Evolutionary conservation across 805 yeast genomes (phyloP), one percentile per base, ranked within the genome.

Genomic region (Ogataea paraovalis): DNA sequence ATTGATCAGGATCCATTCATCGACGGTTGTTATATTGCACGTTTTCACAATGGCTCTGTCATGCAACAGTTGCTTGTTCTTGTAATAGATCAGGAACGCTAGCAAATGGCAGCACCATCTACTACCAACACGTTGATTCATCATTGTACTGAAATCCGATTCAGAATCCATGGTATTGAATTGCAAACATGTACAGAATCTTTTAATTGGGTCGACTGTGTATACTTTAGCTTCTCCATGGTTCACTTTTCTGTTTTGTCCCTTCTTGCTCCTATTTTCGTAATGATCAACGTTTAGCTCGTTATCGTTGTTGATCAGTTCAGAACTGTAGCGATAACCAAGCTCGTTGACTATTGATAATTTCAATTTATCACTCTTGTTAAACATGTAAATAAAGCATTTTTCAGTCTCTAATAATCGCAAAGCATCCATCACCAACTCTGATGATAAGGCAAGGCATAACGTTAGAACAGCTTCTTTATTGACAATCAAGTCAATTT

Each of bases 401-500:
- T 16, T n/a, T 32, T 14, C 18, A 2, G 22, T 32, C 14, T 44
- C 46, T 23, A 44, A 20, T 22, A 32, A 3, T 8, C 18, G 7
- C 16, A 44, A 21, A 3, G 42, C 16, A 14, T 32, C 20, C 28
- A 32, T 14, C 9, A 44, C 33, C 18, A 39, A 3, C 7, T 46
- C 42, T 12, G 50, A 42, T 1, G 51, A 39, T n/a, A 55, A 28
- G 14, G 25, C 47, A 21, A 51, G 32, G 14, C 50, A 46, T 14
- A 55, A 42, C 16, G 57, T 55, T 4, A 55, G 36, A 4, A 44
- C 44, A 2, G 52, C 37, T 41, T 53, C 59, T 44, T 51, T 49
- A 34, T 51, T 48, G 28, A 55, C 44, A 19, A 10, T 39, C 36
- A 55, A 42, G 14, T 18, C 21, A n/a, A 9, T 19, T 27, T 20